These are phyloP conservation scores for Breynia disticha DNA, from an alignment of 441 rosid species.

Conservation along the genomic window DNA sequence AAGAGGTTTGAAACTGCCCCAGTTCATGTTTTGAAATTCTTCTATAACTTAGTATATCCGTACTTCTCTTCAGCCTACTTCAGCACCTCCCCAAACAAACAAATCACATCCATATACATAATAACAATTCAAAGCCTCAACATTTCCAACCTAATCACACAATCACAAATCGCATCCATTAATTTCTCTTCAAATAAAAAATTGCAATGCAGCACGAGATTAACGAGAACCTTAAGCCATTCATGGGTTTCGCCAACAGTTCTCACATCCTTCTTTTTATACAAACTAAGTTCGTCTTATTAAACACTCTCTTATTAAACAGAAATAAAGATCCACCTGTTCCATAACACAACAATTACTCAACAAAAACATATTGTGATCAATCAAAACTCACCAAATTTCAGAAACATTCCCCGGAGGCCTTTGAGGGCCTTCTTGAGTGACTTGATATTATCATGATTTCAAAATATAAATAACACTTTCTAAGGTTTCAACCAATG, in stretches of 20 bases:
- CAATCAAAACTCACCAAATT: constrained; percentile 1
- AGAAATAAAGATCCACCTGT: constrained; percentile 86
- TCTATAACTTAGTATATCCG: constrained; percentile 56
- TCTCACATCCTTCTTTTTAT: constrained; percentile 74
- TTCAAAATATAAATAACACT: constrained; percentile 55
- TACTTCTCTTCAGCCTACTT: too few relatives aligned
- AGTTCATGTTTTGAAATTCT: constrained; percentile 73
- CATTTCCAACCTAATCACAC: constrained; percentile 68
- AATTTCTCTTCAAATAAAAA: neutral
- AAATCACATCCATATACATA: constrained; percentile 98
- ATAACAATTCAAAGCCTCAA: constrained; percentile 76
- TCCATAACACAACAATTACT: neutral
- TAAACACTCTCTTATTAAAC: constrained; percentile 62
- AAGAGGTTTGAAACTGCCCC: constrained; percentile 72
- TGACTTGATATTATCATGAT: constrained; percentile 52
- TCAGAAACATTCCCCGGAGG: constrained; percentile 45
- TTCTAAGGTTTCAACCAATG: constrained; percentile 95
- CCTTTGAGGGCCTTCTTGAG: constrained; percentile 39
- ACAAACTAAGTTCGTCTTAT: constrained; percentile 91
- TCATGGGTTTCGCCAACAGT: constrained; percentile 95
- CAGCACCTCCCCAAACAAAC: too few relatives aligned
- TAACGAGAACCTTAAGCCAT: constrained; percentile 60
- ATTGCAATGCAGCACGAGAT: neutral
- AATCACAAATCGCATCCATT: constrained; percentile 2
- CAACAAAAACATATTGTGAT: neutral